These are phyloP conservation scores for Drosera capensis DNA, from an alignment of 148 eudicot species.

Conservation along the genomic window DNA sequence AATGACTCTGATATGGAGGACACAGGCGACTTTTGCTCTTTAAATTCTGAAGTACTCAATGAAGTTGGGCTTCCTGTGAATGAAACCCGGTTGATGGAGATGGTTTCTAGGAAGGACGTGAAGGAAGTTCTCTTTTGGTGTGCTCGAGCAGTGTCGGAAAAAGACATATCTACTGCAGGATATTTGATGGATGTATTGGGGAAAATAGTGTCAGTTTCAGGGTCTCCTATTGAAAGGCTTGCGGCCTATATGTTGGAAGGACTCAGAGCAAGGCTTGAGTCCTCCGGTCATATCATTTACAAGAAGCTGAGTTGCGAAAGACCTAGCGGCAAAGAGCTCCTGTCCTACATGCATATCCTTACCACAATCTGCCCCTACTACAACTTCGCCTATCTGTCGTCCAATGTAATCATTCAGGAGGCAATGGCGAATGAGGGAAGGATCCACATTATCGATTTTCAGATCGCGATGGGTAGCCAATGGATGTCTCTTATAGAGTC, in stretches of 20 bases:
- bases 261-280: conserved; percentile 67
- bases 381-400: conserved; percentile 84
- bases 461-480: conserved; percentile 83
- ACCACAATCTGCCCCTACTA: conserved; percentile 94
- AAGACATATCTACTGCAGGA: background rate
- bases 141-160: too few relatives aligned
- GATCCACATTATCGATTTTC: conserved; percentile 75
- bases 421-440: conserved; percentile 36
- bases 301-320: conserved; percentile 81
- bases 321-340: conserved; percentile 57
- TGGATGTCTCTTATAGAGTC: conserved; percentile 65
- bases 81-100: too few relatives aligned
- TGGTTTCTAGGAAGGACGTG: too few relatives aligned
- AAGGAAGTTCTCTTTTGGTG: too few relatives aligned
- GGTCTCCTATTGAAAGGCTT: conserved; percentile 78
- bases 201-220: conserved; percentile 65
- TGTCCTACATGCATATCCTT: conserved; percentile 90
- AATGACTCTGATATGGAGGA: too few relatives aligned
- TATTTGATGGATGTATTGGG: background rate
- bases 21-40: too few relatives aligned
- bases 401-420: conserved; percentile 71
- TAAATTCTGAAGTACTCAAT: too few relatives aligned
- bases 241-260: conserved; percentile 99
- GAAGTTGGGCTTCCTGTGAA: too few relatives aligned
- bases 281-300: conserved; percentile 70